A percentile compares a stretch with the other conserved stretches of the same genome.
phyloP scores from a whole-genome alignment of 768 basidiomycete species.

The Psilocybe tampanensis region DNA sequence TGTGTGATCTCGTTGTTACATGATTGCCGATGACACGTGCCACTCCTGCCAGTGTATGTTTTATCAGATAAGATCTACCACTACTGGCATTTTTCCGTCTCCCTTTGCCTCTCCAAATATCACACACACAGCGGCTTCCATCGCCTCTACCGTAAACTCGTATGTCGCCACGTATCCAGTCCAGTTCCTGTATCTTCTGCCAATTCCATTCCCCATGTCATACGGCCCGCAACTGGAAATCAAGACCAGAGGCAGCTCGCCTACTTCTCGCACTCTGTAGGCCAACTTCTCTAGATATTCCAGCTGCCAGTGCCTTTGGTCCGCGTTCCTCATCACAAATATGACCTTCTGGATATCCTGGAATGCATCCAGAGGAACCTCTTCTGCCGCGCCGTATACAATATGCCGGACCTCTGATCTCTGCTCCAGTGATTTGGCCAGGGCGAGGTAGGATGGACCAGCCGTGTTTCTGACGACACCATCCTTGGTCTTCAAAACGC shows the following conservation, averaged over 20 bases:
- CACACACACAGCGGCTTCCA: slow-evolving; percentile 45
- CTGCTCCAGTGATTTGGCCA: slow-evolving; percentile 41
- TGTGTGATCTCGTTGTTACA: slow-evolving; percentile 18
- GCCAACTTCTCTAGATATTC: slow-evolving; percentile 35
- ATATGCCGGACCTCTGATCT: slow-evolving; percentile 42
- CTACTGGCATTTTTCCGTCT: slow-evolving; percentile 14
- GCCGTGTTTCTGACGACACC: slow-evolving; percentile 58
- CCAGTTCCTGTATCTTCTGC: slow-evolving; percentile 23
- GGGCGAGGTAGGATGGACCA: slow-evolving; percentile 53
- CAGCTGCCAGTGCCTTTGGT: slow-evolving; percentile 50
- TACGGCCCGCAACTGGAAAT: slow-evolving; percentile 71
- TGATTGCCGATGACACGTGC: slow-evolving; percentile 16
- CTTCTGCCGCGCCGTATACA: slow-evolving; percentile 39
- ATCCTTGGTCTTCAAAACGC: slow-evolving; percentile 38
- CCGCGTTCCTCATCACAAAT: slow-evolving; percentile 62
- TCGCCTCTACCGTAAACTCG: slow-evolving; percentile 57
- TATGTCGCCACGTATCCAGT: slow-evolving; percentile 52
- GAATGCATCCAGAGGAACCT: slow-evolving; percentile 2
- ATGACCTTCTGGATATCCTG: slow-evolving; percentile 37
- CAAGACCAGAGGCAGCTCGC: slow-evolving; percentile 43
- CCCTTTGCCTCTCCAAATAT: slow-evolving; percentile 37
- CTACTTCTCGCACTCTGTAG: slow-evolving; percentile 10
- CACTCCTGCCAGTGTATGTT: background rate
- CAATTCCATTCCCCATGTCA: slow-evolving; percentile 40
- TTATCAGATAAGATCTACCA: slow-evolving; percentile 13